These are phyloP conservation scores for Ascochyta pisi DNA, from an alignment of 2,329 filamentous ascomycete species.

Conservation along the genomic window DNA sequence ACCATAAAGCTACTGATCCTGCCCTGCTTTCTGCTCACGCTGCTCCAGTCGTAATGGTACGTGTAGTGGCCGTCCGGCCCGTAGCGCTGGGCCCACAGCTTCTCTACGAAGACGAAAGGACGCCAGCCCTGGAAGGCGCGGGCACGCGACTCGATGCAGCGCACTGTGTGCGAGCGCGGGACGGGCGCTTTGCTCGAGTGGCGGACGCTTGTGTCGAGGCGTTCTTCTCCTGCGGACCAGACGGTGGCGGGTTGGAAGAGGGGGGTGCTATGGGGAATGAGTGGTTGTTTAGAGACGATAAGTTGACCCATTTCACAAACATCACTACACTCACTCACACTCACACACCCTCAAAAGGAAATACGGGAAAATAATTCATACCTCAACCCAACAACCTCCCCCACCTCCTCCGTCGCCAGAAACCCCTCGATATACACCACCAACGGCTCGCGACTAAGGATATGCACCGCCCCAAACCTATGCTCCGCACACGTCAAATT, in stretches of 20 bases:
- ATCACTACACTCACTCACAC: neutral
- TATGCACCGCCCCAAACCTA: slow-evolving; percentile 51
- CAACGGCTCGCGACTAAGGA: slow-evolving; percentile 62
- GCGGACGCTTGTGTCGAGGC: slow-evolving; percentile 57
- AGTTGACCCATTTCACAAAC: too few relatives aligned
- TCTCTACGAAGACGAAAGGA: slow-evolving; percentile 64
- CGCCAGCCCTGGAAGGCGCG: slow-evolving; percentile 67
- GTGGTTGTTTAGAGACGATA: too few relatives aligned
- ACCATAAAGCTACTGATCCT: slow-evolving; percentile 68
- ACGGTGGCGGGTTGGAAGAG: slow-evolving; percentile 63
- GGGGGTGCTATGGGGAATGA: slow-evolving; percentile 44
- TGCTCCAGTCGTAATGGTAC: slow-evolving; percentile 63
- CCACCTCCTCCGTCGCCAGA: slow-evolving; percentile 56
- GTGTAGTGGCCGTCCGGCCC: slow-evolving; percentile 64
- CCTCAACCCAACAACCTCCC: slow-evolving; percentile 62
- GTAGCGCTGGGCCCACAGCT: slow-evolving; percentile 67
- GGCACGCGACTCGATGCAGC: slow-evolving; percentile 66
- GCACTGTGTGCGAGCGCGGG: slow-evolving; percentile 54
- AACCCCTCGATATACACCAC: slow-evolving; percentile 67
- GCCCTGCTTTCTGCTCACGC: slow-evolving; percentile 45
- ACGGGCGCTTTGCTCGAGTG: slow-evolving; percentile 59
- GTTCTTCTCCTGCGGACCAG: slow-evolving; percentile 57
- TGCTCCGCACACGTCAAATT: slow-evolving; percentile 50
- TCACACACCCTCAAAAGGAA: neutral
- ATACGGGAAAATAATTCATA: slow-evolving; percentile 36